Base-by-base conservation (phyloP, 2,329 filamentous ascomycete genomes). In the Colletotrichum musicola region DNA sequence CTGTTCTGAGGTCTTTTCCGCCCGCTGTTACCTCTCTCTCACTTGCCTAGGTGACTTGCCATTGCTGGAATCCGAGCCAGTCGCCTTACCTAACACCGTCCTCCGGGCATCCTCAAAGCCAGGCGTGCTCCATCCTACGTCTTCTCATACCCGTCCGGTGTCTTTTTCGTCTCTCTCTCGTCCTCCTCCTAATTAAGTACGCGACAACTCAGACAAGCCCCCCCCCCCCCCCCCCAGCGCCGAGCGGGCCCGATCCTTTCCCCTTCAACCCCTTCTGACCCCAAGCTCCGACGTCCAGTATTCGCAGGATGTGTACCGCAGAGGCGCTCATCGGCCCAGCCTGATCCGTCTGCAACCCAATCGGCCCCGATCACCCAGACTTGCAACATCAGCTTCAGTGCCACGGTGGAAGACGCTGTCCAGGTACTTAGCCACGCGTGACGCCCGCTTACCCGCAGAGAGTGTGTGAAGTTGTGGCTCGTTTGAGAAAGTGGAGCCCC, bases 381-480 rank as follows among this genome's bases (percentile, higher is more conserved):
- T 58, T 44, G 49, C 38, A 53, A 68, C 61, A 64, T 5, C 47
- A 64, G 18, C 18, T 59, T 47, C 64, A 47, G 38, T 58, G 46
- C 12, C 38, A 58, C 16, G 60, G 30, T 35, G 30, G 30, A 35
- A 35, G 30, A 35, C 30, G 30, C 30, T 35, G 30, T 35, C 30
- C 6, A 35, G 22, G 22, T 35, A 35, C n/a, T 18, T 27, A 51
- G 57, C 57, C 57, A 64, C n/a, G 18, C 18, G 53, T 38, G 59
- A 57, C 20, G 51, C 54, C 46, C 60, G 55, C 60, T n/a, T 30
- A 46, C 25, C 56, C 35, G 38, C 4, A 5, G 30, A 35, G 30
- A 35, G 46, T 62, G 51, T 62, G 58, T 63, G 53, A 58, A 42
- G 62, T 30, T 69, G 65, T 68, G 55, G 66, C 65, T 68, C 65